Conservation (phyloP, 2,329 filamentous ascomycete genomes). For the Fusarium setosum region DNA sequence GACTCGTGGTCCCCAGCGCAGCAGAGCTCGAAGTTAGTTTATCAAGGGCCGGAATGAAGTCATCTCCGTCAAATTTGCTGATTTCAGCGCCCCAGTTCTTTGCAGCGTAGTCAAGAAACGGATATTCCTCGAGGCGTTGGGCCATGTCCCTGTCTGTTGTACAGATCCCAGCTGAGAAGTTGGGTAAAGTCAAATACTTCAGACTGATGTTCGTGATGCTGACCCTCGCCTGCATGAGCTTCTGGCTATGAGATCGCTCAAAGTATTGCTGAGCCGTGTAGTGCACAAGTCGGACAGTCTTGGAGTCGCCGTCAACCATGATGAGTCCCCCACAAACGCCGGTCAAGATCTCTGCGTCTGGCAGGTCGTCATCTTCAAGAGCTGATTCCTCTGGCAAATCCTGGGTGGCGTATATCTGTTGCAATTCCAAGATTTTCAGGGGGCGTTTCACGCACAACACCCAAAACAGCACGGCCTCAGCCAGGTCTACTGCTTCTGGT, state of each 20-base stretch:
- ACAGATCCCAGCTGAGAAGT: neutral
- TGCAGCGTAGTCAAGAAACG: neutral
- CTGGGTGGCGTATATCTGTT: neutral
- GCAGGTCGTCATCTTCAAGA: neutral
- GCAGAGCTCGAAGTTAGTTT: neutral
- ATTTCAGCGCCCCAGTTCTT: neutral
- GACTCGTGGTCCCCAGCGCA: neutral
- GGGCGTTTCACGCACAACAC: neutral
- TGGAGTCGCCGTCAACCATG: neutral
- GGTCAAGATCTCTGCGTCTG: neutral
- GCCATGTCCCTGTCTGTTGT: neutral
- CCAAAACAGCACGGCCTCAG: slow-evolving; percentile 6
- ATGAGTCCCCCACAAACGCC: neutral
- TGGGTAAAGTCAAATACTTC: neutral
- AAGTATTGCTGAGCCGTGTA: slow-evolving; percentile 1
- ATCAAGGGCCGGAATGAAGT: neutral
- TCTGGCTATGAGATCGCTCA: neutral
- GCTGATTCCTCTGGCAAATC: neutral
- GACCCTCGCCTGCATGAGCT: neutral
- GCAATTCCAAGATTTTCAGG: slow-evolving; percentile 1
- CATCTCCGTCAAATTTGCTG: neutral
- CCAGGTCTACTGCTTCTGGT: neutral
- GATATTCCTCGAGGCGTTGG: neutral
- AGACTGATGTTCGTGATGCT: neutral
- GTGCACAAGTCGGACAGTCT: neutral